Conservation (phyloP, 129 eudicot species). For the Silybum marianum region DNA sequence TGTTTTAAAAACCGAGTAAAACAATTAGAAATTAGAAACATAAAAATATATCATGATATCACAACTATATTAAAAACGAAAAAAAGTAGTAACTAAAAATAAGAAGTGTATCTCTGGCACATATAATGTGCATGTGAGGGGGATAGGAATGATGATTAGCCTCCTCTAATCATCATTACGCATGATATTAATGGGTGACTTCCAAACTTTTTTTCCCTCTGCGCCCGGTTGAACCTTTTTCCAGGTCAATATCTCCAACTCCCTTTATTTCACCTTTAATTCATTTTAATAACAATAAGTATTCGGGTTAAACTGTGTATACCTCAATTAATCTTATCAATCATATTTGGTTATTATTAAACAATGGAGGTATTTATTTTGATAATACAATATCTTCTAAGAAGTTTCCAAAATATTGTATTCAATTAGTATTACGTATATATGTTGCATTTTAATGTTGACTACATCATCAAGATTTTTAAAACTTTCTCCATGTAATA, state of each 20-base stretch:
- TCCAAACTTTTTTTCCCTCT: not conserved
- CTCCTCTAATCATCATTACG: slow-evolving; percentile 12
- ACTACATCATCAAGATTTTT: no score
- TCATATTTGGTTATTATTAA: not conserved
- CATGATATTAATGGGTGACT: not conserved
- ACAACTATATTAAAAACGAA: no score
- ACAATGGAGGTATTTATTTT: not conserved
- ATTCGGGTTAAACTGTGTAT: not conserved
- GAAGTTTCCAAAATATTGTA: not conserved
- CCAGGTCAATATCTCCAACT: not conserved
- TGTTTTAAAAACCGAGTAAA: no score
- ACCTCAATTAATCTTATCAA: not conserved
- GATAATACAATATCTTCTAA: not conserved
- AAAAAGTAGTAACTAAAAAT: not conserved
- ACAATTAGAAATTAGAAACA: no score
- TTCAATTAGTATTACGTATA: not conserved
- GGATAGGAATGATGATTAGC: slow-evolving; percentile 11
- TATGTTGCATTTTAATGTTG: not conserved
- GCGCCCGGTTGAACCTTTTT: not conserved
- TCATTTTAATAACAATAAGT: not conserved
- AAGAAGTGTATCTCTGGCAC: not conserved
- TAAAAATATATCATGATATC: no score
- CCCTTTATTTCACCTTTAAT: not conserved
- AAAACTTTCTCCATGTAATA: no score
- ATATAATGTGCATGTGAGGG: slow-evolving; percentile 18